Conservation (phyloP, 2,329 filamentous ascomycete species). For the Lecanoromycetidae sp. region DNA sequence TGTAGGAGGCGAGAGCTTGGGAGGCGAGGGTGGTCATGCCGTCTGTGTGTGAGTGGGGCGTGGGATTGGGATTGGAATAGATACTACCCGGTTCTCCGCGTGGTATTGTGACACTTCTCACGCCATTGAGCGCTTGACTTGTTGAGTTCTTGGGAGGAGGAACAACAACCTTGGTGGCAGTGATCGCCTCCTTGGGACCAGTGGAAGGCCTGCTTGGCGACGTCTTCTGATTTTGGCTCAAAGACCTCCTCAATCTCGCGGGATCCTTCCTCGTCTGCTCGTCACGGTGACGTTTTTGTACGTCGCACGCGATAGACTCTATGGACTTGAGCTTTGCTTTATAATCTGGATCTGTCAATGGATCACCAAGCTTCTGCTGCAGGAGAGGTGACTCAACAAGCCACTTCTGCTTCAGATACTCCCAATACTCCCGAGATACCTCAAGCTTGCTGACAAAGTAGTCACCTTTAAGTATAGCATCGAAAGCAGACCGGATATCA, state of each 20-base stretch:
- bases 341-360: slow-evolving; percentile 40
- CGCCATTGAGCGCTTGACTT: background rate
- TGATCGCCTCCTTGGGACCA: background rate
- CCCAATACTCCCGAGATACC: slow-evolving; percentile 59
- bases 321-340: slow-evolving; percentile 50
- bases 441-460: slow-evolving; percentile 64
- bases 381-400: slow-evolving; percentile 46
- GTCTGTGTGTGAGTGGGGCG: too few species aligned
- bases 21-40: slow-evolving; percentile 34
- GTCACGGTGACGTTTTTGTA: slow-evolving; percentile 64
- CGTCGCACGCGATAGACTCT: slow-evolving; percentile 60
- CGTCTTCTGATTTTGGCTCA: background rate
- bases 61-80: too few species aligned
- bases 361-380: slow-evolving; percentile 39
- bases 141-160: too few species aligned
- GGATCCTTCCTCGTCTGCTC: slow-evolving; percentile 45
- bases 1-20: slow-evolving; percentile 30
- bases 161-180: too few species aligned
- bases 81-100: too few species aligned
- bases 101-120: background rate
- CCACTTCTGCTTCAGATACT: slow-evolving; percentile 57
- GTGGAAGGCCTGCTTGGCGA: background rate
- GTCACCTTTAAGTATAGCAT: slow-evolving; percentile 51
- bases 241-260: slow-evolving; percentile 3
- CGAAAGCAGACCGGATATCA: slow-evolving; percentile 53